These are phyloP conservation scores for Physcia stellaris DNA, from an alignment of 495 filamentous ascomycete species.

Conservation along the genomic window DNA sequence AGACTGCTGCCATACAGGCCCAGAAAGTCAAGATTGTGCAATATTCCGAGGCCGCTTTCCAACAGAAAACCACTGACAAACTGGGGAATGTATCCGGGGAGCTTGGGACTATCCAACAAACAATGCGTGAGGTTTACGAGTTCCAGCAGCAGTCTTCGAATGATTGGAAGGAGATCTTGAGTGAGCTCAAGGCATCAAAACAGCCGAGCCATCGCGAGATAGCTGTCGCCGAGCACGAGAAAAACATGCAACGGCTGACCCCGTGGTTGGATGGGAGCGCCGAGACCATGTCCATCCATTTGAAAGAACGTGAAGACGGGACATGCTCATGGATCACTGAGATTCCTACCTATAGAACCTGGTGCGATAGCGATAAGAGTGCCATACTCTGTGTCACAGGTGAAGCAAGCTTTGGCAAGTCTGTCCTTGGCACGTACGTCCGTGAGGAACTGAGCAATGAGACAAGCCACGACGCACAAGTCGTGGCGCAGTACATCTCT, in stretches of 20 bases:
- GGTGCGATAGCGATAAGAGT: neutral
- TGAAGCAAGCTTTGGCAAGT: conserved; percentile 2
- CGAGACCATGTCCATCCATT: neutral
- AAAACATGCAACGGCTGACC: conserved; percentile 1
- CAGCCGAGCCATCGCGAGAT: no score
- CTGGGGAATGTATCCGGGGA: neutral
- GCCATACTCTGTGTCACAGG: conserved; percentile 1
- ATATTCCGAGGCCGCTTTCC: conserved; percentile 2
- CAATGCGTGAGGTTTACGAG: neutral
- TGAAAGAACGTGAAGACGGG: conserved; percentile 1
- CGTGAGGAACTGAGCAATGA: neutral
- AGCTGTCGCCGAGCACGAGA: no score
- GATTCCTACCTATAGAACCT: neutral
- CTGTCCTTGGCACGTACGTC: conserved; percentile 1
- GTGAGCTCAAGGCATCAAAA: no score
- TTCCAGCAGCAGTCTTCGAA: conserved; percentile 3
- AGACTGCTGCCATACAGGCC: conserved; percentile 2
- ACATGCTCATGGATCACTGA: conserved; percentile 3
- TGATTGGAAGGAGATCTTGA: conserved; percentile 1
- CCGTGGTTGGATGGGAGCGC: neutral
- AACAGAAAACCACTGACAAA: neutral
- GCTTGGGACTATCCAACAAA: neutral
- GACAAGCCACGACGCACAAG: neutral
- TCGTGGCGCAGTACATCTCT: conserved; percentile 1
- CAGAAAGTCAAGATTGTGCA: conserved; percentile 1